Conservation (phyloP, 306 rosid genomes). For the Sesbania bispinosa region DNA sequence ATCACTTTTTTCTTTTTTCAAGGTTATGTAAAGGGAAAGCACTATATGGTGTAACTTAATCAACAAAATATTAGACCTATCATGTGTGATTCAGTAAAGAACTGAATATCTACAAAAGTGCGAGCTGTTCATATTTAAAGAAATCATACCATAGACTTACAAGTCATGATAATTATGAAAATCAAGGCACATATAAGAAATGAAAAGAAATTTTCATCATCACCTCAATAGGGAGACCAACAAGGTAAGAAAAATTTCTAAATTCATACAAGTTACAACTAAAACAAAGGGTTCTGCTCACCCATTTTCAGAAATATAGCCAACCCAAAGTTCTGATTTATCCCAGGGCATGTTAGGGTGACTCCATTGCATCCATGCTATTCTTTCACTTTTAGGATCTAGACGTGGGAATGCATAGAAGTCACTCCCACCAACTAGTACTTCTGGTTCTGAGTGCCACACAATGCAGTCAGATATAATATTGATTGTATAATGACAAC, state of each 20-base stretch:
- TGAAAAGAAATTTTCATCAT: neutral
- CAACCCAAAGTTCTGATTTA: slow-evolving; percentile 92
- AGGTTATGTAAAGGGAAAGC: neutral
- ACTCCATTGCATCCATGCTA: slow-evolving; percentile 96
- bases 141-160: neutral
- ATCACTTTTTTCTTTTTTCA: neutral
- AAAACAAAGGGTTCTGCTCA: slow-evolving; percentile 38
- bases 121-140: neutral
- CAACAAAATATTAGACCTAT: neutral
- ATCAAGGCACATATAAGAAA: neutral
- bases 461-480: slow-evolving; percentile 10
- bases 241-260: neutral
- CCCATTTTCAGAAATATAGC: slow-evolving; percentile 89
- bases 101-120: neutral
- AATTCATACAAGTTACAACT: neutral
- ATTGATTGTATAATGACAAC: too few relatives aligned
- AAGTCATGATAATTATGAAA: neutral
- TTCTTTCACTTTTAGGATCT: slow-evolving; percentile 62
- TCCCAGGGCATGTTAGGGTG: slow-evolving; percentile 99
- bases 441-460: slow-evolving; percentile 61
- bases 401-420: slow-evolving; percentile 95
- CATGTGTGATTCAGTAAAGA: neutral
- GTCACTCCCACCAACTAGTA: slow-evolving; percentile 71
- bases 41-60: neutral
- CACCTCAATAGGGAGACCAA: neutral